These are phyloP conservation scores for Gentiana dahurica DNA, from an alignment of 257 asterid genomes.

Conservation along the genomic window DNA sequence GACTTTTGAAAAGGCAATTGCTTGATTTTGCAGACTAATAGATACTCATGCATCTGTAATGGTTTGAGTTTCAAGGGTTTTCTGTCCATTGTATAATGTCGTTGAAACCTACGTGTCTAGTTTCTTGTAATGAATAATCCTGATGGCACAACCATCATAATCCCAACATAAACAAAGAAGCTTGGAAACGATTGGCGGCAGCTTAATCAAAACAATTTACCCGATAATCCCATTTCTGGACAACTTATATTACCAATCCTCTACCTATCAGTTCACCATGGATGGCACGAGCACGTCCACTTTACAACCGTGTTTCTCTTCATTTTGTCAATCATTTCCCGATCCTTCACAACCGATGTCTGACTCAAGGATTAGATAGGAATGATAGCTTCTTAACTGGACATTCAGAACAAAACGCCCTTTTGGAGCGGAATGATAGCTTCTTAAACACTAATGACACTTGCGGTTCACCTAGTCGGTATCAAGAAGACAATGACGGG, in stretches of 20 bases:
- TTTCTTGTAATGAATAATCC: constrained; percentile 1
- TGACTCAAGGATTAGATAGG: too few relatives aligned
- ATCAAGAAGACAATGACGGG: constrained; percentile 8
- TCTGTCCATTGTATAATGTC: background rate
- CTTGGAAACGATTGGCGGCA: constrained; percentile 72
- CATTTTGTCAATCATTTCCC: constrained; percentile 31
- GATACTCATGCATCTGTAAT: too few relatives aligned
- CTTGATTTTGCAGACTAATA: too few relatives aligned
- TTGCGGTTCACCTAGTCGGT: constrained; percentile 25
- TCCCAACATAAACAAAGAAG: constrained; percentile 80
- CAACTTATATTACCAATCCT: constrained; percentile 26
- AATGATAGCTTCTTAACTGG: too few relatives aligned
- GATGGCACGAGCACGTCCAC: constrained; percentile 20
- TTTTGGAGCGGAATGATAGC: constrained; percentile 24
- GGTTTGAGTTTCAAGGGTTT: background rate
- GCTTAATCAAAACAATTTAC: constrained; percentile 47
- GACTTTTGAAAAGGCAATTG: too few relatives aligned
- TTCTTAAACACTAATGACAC: constrained; percentile 26
- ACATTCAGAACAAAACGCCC: constrained; percentile 29
- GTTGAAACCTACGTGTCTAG: background rate
- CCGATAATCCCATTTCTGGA: constrained; percentile 38
- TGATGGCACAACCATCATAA: constrained; percentile 99
- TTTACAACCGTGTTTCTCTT: constrained; percentile 27
- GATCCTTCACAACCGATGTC: constrained; percentile 26
- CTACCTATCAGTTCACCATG: constrained; percentile 44